Conservation (phyloP, 306 rosid genomes). For the Corylus avellana region DNA sequence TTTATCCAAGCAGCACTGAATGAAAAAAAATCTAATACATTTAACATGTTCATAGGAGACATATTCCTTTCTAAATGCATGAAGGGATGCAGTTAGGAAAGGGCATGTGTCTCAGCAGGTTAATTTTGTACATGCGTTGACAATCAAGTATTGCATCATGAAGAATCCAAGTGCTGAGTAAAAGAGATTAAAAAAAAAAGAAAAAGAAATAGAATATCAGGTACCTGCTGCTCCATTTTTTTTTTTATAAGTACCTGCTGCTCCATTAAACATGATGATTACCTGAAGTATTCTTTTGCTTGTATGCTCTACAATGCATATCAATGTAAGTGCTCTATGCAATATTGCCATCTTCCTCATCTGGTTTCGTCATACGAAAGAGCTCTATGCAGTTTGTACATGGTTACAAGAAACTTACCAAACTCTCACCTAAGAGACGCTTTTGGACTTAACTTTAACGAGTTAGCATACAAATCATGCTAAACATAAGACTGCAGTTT, state of each 20-base stretch:
- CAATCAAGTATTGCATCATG: not conserved
- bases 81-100: slow-evolving; percentile 6
- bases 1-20: not conserved
- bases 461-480: slow-evolving; percentile 31
- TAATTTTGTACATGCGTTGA: not conserved
- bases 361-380: slow-evolving; percentile 31
- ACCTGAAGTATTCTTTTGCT: slow-evolving; percentile 20
- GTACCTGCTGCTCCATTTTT: slow-evolving; percentile 21
- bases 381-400: slow-evolving; percentile 25
- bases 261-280: slow-evolving; percentile 17
- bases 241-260: slow-evolving; percentile 11
- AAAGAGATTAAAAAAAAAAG: not conserved
- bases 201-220: slow-evolving; percentile 19
- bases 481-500: slow-evolving; percentile 30
- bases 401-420: slow-evolving; percentile 26
- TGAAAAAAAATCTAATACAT: not conserved
- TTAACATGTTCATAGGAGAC: not conserved
- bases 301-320: slow-evolving; percentile 30
- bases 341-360: slow-evolving; percentile 28
- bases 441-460: slow-evolving; percentile 36
- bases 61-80: not conserved
- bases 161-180: not conserved
- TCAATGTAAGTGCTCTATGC: slow-evolving; percentile 10
- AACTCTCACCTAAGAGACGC: slow-evolving; percentile 30
- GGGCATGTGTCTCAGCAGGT: not conserved